Percentiles rank a stretch among this genome's conserved stretches.
These are phyloP conservation scores for Ballota nigra DNA, from an alignment of 257 asterid species.

Conservation along the genomic window DNA sequence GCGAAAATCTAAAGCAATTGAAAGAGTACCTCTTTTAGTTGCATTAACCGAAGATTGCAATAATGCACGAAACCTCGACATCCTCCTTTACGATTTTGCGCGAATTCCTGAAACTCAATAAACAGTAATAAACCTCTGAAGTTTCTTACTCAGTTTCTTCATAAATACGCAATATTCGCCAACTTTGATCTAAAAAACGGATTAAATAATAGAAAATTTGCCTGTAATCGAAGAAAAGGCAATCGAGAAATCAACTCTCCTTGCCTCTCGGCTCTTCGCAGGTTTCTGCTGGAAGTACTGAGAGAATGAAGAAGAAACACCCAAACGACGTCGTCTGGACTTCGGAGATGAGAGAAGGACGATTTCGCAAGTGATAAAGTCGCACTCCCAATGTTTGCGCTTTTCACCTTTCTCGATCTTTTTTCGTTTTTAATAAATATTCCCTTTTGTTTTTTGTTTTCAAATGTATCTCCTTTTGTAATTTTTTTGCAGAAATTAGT, in stretches of 20 bases:
- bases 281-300: conserved; percentile 10
- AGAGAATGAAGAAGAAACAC: conserved; percentile 6
- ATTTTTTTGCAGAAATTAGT: too few relatives aligned
- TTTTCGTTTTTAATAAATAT: too few relatives aligned
- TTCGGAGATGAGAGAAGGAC: not conserved
- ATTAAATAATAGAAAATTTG: not conserved
- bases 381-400: not conserved
- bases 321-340: conserved; percentile 15
- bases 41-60: conserved; percentile 78
- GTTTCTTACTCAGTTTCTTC: not conserved
- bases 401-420: too few relatives aligned
- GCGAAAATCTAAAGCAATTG: too few relatives aligned
- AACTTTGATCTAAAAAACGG: not conserved
- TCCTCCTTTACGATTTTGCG: conserved; percentile 15
- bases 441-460: too few relatives aligned
- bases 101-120: conserved; percentile 10
- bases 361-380: not conserved
- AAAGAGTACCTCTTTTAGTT: conserved; percentile 60
- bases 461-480: too few relatives aligned
- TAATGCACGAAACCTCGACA: conserved; percentile 79
- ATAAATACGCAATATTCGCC: not conserved
- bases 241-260: not conserved
- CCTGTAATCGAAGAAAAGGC: conserved; percentile 7
- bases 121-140: not conserved
- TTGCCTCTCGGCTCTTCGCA: not conserved